Evolutionary conservation across 306 rosid genomes (phyloP).

Genomic region (Cucumis melo): DNA sequence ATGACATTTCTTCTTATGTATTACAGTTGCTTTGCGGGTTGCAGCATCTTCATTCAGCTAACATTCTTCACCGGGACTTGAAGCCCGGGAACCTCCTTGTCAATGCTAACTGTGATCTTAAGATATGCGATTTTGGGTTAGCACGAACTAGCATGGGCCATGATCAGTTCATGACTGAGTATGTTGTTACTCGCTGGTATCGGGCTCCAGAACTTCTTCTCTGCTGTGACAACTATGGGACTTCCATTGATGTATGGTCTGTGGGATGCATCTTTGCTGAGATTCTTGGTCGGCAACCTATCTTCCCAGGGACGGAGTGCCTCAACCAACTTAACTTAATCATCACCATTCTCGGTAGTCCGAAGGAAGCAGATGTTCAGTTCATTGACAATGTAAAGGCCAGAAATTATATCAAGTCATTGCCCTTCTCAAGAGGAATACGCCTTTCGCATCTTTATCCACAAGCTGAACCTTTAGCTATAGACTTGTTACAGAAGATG

Average conservation of each 20-base stretch:
- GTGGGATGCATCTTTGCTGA: slow-evolving; percentile 93
- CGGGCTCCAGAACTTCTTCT: slow-evolving; percentile 89
- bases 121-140: slow-evolving; percentile 83
- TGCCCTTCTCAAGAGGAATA: slow-evolving; percentile 41
- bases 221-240: slow-evolving; percentile 69
- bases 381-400: slow-evolving; percentile 58
- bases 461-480: slow-evolving; percentile 60
- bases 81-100: slow-evolving; percentile 83
- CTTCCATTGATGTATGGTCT: slow-evolving; percentile 87
- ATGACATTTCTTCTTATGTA: not conserved
- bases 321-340: slow-evolving; percentile 69
- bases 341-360: slow-evolving; percentile 67
- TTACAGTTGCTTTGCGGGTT: slow-evolving; percentile 71
- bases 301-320: slow-evolving; percentile 71
- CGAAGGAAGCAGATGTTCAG: slow-evolving; percentile 32
- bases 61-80: slow-evolving; percentile 78
- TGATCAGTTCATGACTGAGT: slow-evolving; percentile 78
- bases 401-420: slow-evolving; percentile 41
- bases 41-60: slow-evolving; percentile 74
- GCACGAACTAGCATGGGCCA: slow-evolving; percentile 55
- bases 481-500: slow-evolving; percentile 74
- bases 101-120: slow-evolving; percentile 61
- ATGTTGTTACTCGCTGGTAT: slow-evolving; percentile 90
- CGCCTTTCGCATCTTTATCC: slow-evolving; percentile 53
- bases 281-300: slow-evolving; percentile 74